Conservation (phyloP, 1,139 yeast genomes). For the Magnusiomyces ingens region DNA sequence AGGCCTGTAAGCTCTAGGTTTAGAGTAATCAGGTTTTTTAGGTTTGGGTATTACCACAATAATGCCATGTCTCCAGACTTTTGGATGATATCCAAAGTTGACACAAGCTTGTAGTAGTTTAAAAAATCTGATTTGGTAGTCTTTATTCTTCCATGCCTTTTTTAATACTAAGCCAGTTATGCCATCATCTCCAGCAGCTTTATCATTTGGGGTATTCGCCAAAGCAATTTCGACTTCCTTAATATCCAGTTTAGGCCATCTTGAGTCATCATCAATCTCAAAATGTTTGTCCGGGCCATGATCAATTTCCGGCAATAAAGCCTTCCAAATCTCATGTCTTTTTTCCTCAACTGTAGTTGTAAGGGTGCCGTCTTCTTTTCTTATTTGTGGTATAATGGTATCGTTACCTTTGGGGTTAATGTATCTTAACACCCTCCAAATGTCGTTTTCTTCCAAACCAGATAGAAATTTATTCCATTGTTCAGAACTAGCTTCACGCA, state of each 20-base stretch:
- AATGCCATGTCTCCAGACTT: neutral
- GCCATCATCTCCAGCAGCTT: conserved; percentile 9
- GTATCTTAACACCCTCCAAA: neutral
- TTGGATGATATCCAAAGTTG: conserved; percentile 5
- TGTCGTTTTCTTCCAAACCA: neutral
- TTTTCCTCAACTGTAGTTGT: neutral
- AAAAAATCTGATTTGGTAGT: neutral
- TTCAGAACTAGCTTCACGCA: no score
- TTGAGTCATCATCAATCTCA: neutral
- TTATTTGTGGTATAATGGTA: neutral
- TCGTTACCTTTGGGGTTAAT: neutral
- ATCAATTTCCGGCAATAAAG: neutral
- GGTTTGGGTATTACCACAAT: conserved; percentile 11
- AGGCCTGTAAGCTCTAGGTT: conserved; percentile 12
- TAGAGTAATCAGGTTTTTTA: conserved; percentile 4
- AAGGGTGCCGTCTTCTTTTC: neutral
- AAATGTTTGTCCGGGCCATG: neutral
- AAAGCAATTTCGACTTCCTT: neutral
- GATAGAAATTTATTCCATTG: neutral
- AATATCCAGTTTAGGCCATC: neutral
- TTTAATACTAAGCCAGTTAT: conserved; percentile 4
- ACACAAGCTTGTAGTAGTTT: neutral
- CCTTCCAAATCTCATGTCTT: neutral
- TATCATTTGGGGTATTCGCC: neutral
- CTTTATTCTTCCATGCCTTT: neutral